phyloP scores from a whole-genome alignment of 768 basidiomycete genomes.

The Lactifluus rugatus region DNA sequence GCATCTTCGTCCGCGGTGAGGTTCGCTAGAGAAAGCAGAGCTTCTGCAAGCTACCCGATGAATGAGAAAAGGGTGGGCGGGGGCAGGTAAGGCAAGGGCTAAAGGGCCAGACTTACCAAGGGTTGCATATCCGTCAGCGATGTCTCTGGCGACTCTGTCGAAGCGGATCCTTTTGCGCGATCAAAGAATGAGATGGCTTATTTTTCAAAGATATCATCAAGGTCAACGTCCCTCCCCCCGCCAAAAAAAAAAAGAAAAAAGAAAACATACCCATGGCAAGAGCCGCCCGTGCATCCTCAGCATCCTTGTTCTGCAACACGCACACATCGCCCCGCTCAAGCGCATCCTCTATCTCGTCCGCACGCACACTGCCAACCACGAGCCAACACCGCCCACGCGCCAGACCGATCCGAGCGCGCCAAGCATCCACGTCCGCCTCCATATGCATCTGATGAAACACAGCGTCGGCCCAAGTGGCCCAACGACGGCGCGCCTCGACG shows the following conservation, averaged over 20 bases:
- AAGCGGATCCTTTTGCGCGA: conserved; percentile 24
- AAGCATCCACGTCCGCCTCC: conserved; percentile 45
- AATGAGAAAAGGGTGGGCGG: background rate
- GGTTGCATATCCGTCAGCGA: conserved; percentile 18
- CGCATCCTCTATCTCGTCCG: conserved; percentile 46
- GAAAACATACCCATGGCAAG: conserved; percentile 35
- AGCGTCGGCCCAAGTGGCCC: conserved; percentile 53
- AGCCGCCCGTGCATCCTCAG: conserved; percentile 45
- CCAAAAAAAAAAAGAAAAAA: conserved; percentile 8
- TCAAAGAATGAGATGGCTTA: conserved; percentile 28
- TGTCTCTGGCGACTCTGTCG: conserved; percentile 7
- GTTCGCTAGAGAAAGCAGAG: conserved; percentile 50
- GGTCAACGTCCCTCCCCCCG: too few relatives aligned
- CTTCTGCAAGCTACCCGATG: conserved; percentile 39
- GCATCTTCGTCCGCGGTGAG: conserved; percentile 39
- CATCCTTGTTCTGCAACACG: conserved; percentile 38
- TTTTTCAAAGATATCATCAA: background rate
- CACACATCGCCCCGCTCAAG: conserved; percentile 36
- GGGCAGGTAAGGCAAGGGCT: background rate
- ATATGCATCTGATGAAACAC: conserved; percentile 56
- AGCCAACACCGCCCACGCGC: conserved; percentile 49
- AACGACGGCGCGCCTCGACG: conserved; percentile 39
- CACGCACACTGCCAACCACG: conserved; percentile 43
- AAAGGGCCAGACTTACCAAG: conserved; percentile 9
- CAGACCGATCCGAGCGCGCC: conserved; percentile 36